Conservation (phyloP, 305 asterid species). For the Solanum hybrid region DNA sequence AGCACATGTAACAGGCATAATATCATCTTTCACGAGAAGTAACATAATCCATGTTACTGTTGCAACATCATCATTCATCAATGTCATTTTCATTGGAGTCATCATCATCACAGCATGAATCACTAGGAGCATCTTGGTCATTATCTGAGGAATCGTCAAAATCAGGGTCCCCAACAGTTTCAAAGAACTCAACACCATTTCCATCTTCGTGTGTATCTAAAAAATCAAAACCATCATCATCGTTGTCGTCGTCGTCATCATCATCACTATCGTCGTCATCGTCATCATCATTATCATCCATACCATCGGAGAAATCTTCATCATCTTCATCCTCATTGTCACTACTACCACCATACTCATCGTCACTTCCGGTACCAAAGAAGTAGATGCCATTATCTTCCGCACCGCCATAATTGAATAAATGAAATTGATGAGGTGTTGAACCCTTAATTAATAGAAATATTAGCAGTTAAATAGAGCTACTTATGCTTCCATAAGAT, state of each 20-base stretch:
- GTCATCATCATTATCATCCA: conserved; percentile 11
- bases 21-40: conserved; percentile 15
- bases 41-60: conserved; percentile 2
- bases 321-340: conserved; percentile 8
- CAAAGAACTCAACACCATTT: conserved; percentile 7
- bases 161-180: conserved; percentile 3
- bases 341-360: conserved; percentile 9
- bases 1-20: conserved; percentile 12
- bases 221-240: conserved; percentile 16
- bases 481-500: conserved; percentile 14
- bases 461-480: conserved; percentile 32
- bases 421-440: conserved; percentile 21
- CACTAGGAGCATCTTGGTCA: conserved; percentile 11
- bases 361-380: conserved; percentile 3
- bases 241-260: neutral
- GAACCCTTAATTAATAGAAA: conserved; percentile 35
- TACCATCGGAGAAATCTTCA: conserved; percentile 11
- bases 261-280: neutral
- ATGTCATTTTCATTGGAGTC: conserved; percentile 11
- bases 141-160: neutral
- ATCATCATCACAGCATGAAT: conserved; percentile 10
- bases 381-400: conserved; percentile 18
- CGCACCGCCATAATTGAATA: conserved; percentile 26
- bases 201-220: conserved; percentile 19
- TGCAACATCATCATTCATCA: conserved; percentile 17